Evolutionary conservation across 768 basidiomycete species (phyloP).

Genomic region (Melanogaster broomeanus): DNA sequence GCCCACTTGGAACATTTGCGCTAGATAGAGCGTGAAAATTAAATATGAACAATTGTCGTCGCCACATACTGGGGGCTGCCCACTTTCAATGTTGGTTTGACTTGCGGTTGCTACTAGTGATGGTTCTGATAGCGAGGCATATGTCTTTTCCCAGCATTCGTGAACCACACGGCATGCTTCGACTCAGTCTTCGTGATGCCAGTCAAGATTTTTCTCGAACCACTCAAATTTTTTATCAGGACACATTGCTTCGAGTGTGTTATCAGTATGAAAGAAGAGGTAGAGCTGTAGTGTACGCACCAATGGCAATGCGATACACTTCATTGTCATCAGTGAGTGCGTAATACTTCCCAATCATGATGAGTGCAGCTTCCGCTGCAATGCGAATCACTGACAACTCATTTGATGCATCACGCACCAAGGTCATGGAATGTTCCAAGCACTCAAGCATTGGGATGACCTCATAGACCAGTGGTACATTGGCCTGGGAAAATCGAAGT

Average conservation of each 20-base stretch:
- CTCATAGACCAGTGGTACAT: conserved; percentile 14
- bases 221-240: conserved; percentile 21
- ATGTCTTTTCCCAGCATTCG: neutral
- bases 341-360: conserved; percentile 21
- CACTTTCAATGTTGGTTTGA: too few relatives aligned
- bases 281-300: neutral
- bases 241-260: conserved; percentile 24
- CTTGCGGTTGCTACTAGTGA: too few relatives aligned
- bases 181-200: too few relatives aligned
- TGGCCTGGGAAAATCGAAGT: conserved; percentile 23
- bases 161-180: too few relatives aligned
- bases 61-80: too few relatives aligned
- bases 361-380: conserved; percentile 13
- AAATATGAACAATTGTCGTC: too few relatives aligned
- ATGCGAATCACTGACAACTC: conserved; percentile 10
- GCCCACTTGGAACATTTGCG: too few relatives aligned
- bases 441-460: conserved; percentile 15
- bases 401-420: neutral
- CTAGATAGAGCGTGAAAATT: too few relatives aligned
- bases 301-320: conserved; percentile 22
- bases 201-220: conserved; percentile 13
- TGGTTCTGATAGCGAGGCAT: neutral
- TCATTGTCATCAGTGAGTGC: conserved; percentile 24
- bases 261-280: neutral
- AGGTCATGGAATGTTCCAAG: conserved; percentile 4